These are phyloP conservation scores for Cyberlindnera veronae DNA, from an alignment of 805 yeast genomes.

Conservation along the genomic window DNA sequence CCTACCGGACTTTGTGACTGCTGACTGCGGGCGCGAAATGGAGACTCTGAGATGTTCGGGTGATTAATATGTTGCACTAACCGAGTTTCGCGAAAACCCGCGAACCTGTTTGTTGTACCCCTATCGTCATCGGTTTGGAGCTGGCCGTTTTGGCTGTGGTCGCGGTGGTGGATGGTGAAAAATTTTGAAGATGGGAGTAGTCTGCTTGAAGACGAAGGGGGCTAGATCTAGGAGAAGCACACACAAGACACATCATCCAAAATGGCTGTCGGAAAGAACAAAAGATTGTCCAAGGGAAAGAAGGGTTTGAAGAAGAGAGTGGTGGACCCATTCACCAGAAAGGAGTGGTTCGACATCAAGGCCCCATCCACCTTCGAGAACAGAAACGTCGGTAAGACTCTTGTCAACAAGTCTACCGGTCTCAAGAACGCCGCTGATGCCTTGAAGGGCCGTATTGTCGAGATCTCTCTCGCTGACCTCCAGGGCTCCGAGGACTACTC, in stretches of 20 bases:
- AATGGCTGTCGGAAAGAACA: constrained; percentile 84
- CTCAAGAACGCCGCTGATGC: constrained; percentile 97
- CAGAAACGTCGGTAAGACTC: constrained; percentile 98
- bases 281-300: constrained; percentile 80
- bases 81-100: constrained; percentile 4
- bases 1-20: too few relatives aligned
- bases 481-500: constrained; percentile 99
- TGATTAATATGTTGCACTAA: too few relatives aligned
- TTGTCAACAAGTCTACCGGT: constrained; percentile 98
- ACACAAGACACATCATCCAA: constrained; percentile 7
- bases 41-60: too few relatives aligned
- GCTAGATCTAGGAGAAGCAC: neutral
- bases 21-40: too few relatives aligned
- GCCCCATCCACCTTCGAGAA: constrained; percentile 98
- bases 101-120: too few relatives aligned
- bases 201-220: constrained; percentile 1
- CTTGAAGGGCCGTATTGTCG: constrained; percentile 96
- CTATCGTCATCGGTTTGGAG: too few relatives aligned
- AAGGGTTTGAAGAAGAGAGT: constrained; percentile 98
- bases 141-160: too few relatives aligned
- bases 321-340: constrained; percentile 98
- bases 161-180: constrained; percentile 12
- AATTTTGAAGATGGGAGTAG: constrained; percentile 6
- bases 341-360: constrained; percentile 98
- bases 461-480: constrained; percentile 93